phyloP scores from a whole-genome alignment of 2,329 filamentous ascomycete species.

The Myriosclerotinia duriaeana region DNA sequence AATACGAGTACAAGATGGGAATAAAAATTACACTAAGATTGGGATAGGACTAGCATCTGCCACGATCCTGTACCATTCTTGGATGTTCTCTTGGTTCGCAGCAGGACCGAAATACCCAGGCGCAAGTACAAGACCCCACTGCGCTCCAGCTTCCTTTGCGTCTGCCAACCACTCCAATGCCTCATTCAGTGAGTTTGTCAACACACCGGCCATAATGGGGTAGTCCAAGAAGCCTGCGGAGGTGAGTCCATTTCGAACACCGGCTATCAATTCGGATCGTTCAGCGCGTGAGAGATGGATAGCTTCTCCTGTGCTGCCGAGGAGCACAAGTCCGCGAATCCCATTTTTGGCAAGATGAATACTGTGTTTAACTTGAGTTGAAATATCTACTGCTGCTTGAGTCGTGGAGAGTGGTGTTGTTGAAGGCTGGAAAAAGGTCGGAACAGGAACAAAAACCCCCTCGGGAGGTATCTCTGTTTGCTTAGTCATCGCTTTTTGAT shows the following conservation, averaged over 20 bases:
- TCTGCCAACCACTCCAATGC: conserved; percentile 50
- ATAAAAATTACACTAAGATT: conserved; percentile 53
- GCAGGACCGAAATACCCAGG: conserved; percentile 54
- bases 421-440: conserved; percentile 54
- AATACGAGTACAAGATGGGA: background rate
- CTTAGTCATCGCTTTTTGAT: conserved; percentile 11
- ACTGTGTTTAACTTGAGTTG: conserved; percentile 55
- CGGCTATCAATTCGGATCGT: conserved; percentile 41
- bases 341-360: conserved; percentile 58
- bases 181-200: conserved; percentile 56
- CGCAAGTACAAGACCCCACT: conserved; percentile 61
- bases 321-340: conserved; percentile 58
- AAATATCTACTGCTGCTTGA: conserved; percentile 49
- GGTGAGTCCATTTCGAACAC: conserved; percentile 45
- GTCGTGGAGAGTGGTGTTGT: conserved; percentile 21
- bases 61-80: conserved; percentile 58
- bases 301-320: conserved; percentile 62
- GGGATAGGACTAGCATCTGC: conserved; percentile 60
- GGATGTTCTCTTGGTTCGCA: conserved; percentile 53
- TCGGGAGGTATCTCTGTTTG: conserved; percentile 31
- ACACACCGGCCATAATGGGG: conserved; percentile 57
- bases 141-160: conserved; percentile 57
- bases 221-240: conserved; percentile 55
- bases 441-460: conserved; percentile 56
- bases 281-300: conserved; percentile 57